Percentiles rank a stretch among this genome's conserved stretches.
phyloP scores from a whole-genome alignment of 2,329 filamentous ascomycete species.

The Zasmidium angulare region DNA sequence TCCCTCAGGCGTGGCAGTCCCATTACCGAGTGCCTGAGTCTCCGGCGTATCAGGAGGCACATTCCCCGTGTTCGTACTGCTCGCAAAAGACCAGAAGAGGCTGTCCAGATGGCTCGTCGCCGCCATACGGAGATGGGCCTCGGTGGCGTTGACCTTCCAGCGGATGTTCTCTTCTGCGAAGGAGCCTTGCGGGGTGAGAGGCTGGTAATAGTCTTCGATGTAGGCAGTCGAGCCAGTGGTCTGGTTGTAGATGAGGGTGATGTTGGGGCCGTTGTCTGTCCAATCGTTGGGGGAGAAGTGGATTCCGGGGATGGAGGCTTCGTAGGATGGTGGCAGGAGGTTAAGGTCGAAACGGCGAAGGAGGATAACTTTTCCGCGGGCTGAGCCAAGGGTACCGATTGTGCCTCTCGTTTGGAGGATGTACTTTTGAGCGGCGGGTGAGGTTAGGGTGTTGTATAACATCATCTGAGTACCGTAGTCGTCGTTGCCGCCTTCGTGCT shows the following conservation, averaged over 20 bases:
- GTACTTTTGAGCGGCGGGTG: slow-evolving; percentile 40
- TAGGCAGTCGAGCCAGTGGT: slow-evolving; percentile 42
- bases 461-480: slow-evolving; percentile 39
- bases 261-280: slow-evolving; percentile 45
- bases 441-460: slow-evolving; percentile 43
- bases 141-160: slow-evolving; percentile 48
- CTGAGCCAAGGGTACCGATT: slow-evolving; percentile 39
- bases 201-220: slow-evolving; percentile 53
- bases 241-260: slow-evolving; percentile 45
- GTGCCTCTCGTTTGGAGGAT: slow-evolving; percentile 40
- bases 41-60: slow-evolving; percentile 43
- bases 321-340: slow-evolving; percentile 37
- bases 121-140: slow-evolving; percentile 41
- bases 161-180: slow-evolving; percentile 41
- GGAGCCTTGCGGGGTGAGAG: slow-evolving; percentile 33
- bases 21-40: slow-evolving; percentile 49
- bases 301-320: slow-evolving; percentile 45
- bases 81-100: slow-evolving; percentile 52
- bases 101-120: slow-evolving; percentile 32
- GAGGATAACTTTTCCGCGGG: slow-evolving; percentile 43
- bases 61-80: slow-evolving; percentile 43
- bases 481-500: slow-evolving; percentile 45
- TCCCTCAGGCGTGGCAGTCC: slow-evolving; percentile 37
- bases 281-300: slow-evolving; percentile 48
- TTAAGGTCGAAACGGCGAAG: slow-evolving; percentile 50